phyloP scores from a whole-genome alignment of 352 stramenopile species.

The Thalassiosira exigua region DNA sequence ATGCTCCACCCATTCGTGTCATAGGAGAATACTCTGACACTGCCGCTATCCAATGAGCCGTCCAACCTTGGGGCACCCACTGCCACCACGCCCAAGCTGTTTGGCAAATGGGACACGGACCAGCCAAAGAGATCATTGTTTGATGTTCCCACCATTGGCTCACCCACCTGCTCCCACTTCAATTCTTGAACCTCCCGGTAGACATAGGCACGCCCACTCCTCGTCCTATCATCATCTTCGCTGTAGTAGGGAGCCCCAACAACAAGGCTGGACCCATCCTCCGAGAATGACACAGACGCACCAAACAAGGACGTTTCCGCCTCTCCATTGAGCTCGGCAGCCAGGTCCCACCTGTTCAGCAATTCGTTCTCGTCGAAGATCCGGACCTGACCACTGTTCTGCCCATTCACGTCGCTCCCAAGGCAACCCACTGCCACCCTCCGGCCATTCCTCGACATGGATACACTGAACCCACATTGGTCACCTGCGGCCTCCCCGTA shows the following conservation, averaged over 20 bases:
- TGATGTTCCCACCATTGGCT: conserved; percentile 29
- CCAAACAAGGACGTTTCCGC: conserved; percentile 53
- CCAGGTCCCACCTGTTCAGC: conserved; percentile 38
- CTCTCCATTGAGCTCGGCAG: conserved; percentile 47
- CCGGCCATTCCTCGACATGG: conserved; percentile 57
- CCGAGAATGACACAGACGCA: conserved; percentile 60
- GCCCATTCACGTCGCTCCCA: conserved; percentile 52
- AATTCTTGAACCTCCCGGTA: conserved; percentile 37
- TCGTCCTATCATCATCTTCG: conserved; percentile 31
- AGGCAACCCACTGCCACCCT: conserved; percentile 53
- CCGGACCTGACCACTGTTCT: conserved; percentile 56
- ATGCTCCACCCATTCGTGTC: conserved; percentile 37
- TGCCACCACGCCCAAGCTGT: conserved; percentile 31
- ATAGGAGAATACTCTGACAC: conserved; percentile 50
- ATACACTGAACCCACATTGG: conserved; percentile 64
- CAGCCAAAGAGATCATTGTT: conserved; percentile 58
- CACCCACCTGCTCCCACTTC: conserved; percentile 40
- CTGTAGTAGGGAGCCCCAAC: conserved; percentile 60
- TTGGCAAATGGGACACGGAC: conserved; percentile 53
- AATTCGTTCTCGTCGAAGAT: conserved; percentile 58
- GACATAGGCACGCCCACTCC: conserved; percentile 53
- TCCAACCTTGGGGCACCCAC: conserved; percentile 43
- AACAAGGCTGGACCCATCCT: conserved; percentile 50
- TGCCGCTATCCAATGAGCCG: conserved; percentile 40
- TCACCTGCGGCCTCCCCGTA: conserved; percentile 57